Percentiles rank a stretch among this genome's conserved stretches.
Conservation (phyloP, 306 rosid species). For the Quercus berberidifolia region DNA sequence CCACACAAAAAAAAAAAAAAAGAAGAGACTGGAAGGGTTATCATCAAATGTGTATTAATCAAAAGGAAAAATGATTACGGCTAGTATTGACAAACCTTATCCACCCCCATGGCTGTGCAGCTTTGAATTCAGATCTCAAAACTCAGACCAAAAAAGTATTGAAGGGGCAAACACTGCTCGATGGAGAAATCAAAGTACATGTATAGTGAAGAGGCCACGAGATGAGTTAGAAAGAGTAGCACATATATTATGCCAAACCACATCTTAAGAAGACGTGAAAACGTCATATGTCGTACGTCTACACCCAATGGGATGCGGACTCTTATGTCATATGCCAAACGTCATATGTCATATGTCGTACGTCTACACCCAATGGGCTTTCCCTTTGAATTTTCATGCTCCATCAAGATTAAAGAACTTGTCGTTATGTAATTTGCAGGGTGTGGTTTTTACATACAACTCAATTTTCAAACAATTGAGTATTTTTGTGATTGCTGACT, state of each 20-base stretch:
- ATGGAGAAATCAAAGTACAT: background rate
- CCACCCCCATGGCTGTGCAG: constrained; percentile 32
- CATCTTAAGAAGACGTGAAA: background rate
- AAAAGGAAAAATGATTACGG: no score
- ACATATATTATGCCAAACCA: no score
- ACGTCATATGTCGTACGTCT: background rate
- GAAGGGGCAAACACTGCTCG: background rate
- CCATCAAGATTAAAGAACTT: background rate
- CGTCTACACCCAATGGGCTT: background rate
- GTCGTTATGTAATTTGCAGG: background rate
- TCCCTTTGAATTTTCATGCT: background rate
- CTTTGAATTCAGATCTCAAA: constrained; percentile 14
- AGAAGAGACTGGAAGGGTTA: background rate
- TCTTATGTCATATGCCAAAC: no score
- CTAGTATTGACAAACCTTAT: constrained; percentile 29
- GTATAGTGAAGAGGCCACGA: background rate
- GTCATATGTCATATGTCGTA: no score
- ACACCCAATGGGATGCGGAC: constrained; percentile 13
- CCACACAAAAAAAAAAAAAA: background rate
- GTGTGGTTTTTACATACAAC: background rate
- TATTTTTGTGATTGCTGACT: background rate
- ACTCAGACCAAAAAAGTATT: constrained; percentile 13
- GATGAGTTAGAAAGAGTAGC: no score
- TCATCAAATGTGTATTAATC: background rate
- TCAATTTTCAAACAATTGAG: no score